Conservation (phyloP, 139 green algal genomes). For the Chlorella sorokiniana region DNA sequence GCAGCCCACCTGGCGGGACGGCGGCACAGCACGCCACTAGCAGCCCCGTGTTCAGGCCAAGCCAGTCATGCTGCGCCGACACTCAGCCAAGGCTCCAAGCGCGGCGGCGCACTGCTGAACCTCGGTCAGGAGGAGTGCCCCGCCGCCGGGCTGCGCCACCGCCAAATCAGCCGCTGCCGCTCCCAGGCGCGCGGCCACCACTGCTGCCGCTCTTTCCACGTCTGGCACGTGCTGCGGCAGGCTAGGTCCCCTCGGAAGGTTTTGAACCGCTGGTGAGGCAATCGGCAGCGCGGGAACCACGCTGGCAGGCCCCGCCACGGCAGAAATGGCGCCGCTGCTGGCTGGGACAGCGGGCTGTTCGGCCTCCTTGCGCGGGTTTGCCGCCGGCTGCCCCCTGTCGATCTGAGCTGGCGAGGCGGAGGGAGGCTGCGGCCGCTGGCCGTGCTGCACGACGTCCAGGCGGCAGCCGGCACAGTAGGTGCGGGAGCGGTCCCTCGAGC, state of each 20-base stretch:
- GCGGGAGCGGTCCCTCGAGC: conserved; percentile 3
- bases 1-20: no score
- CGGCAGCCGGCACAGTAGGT: conserved; percentile 35
- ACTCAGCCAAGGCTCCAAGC: conserved; percentile 6
- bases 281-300: no score
- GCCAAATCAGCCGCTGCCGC: neutral
- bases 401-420: no score
- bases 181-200: conserved; percentile 8
- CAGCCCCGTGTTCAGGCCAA: neutral
- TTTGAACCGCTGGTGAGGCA: no score
- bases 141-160: neutral
- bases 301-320: no score
- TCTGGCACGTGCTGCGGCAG: neutral
- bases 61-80: neutral
- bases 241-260: no score
- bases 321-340: no score
- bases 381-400: no score
- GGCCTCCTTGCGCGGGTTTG: no score
- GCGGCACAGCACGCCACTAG: neutral
- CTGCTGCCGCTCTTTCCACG: conserved; percentile 13
- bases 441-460: conserved; percentile 16
- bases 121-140: neutral
- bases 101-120: conserved; percentile 21
- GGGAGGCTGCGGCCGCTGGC: neutral
- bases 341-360: no score